These are phyloP conservation scores for Triglochin maritima DNA, from an alignment of 106 monocot genomes.

Conservation along the genomic window DNA sequence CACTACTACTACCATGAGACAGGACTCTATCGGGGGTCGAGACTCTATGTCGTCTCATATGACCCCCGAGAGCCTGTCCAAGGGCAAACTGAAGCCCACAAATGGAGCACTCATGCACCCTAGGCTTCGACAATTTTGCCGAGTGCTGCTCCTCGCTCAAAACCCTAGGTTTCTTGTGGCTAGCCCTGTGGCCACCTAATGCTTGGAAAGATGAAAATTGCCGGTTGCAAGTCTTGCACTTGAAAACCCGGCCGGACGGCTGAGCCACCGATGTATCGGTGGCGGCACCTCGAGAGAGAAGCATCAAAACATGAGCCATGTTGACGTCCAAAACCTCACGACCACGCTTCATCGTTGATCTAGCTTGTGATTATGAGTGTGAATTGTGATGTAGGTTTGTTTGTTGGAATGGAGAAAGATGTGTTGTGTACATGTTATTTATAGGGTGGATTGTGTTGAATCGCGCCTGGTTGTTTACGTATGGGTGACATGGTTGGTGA, in stretches of 20 bases:
- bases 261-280: background rate
- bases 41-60: conserved; percentile 15
- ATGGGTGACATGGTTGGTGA: too few relatives aligned
- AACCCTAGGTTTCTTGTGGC: conserved; percentile 20
- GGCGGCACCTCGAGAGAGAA: conserved; percentile 20
- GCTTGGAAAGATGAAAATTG: conserved; percentile 19
- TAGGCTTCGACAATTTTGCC: background rate
- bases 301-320: conserved; percentile 28
- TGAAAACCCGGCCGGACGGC: conserved; percentile 12
- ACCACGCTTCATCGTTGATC: background rate
- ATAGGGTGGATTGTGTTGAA: too few relatives aligned
- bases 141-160: background rate
- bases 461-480: too few relatives aligned
- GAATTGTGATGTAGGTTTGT: too few relatives aligned
- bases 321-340: background rate
- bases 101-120: conserved; percentile 17
- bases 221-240: conserved; percentile 30
- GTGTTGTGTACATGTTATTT: too few relatives aligned
- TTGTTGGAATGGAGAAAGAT: too few relatives aligned
- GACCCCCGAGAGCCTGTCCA: conserved; percentile 19
- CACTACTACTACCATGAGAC: background rate
- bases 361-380: background rate
- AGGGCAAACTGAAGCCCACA: conserved; percentile 16
- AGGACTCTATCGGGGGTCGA: conserved; percentile 1
- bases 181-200: conserved; percentile 18